Evolutionary conservation across 148 eudicot species (phyloP), one percentile per base, ranked within the genome.

Genomic region (Fagopyrum homotropicum): DNA sequence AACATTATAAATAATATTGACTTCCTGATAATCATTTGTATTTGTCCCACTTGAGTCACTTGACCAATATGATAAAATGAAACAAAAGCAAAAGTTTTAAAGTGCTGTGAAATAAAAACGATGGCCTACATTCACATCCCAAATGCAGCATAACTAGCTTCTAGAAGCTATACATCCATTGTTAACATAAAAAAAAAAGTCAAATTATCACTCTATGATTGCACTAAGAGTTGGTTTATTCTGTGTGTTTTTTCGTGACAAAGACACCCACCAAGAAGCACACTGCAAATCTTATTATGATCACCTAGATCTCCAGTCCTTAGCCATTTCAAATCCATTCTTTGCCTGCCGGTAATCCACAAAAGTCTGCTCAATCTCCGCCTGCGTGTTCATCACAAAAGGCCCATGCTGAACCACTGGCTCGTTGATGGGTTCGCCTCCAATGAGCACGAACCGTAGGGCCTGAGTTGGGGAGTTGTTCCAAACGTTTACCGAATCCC

Each of bases 351-450:
- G 86, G 80, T 90, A 95, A 74, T 95, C 99, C 69, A 88, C 84
- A 72, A 95, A 84, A 46, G 99, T 80, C 86, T 89, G 78, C 55
- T 90, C 85, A 83, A 95, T 90, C 72, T 95, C 96, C n/a, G 83
- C 92, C 68, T 86, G 90, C 6, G 99, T 86, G 76, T 92, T 95
- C 99, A 95, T 95, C 77, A 95, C 99, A 86, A 95, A 95, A 12
- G 99, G 99, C 6, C 99, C 99, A 76, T 92, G 84, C 73, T 90
- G 99, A 9, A 86, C 93, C 85, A 95, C 92, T 1, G 97, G 97
- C 70, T 95, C 99, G 54, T 85, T 84, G 11, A 95, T 63, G 0
- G 97, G 99, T 66, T 90, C 79, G 3, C 99, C 99, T 29, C 93
- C 96, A 22, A 92, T 81, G 69, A 95, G 79, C 76, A 88, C 88